Percentiles rank a stretch among this genome's conserved stretches.
Evolutionary conservation across 441 rosid species (phyloP).

Genomic region (Melastoma candidum): DNA sequence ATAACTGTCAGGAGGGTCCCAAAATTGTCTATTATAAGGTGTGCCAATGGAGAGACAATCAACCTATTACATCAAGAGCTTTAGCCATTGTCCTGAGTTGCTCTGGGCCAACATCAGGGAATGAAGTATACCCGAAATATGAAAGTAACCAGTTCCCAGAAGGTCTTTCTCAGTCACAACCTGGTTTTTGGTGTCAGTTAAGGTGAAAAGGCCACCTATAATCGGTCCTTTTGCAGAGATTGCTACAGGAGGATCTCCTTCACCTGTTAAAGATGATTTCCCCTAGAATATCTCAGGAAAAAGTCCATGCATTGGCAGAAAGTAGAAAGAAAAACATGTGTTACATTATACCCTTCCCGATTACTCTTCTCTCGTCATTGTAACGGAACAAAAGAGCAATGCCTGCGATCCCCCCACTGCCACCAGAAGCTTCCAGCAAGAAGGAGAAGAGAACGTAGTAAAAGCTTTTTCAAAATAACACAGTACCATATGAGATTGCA

Average conservation of each 20-base stretch:
- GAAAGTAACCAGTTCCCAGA: conserved; percentile 67
- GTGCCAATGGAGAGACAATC: conserved; percentile 12
- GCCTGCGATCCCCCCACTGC: conserved; percentile 48
- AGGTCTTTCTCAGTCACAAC: conserved; percentile 42
- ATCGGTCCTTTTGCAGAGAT: conserved; percentile 39
- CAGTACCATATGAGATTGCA: neutral
- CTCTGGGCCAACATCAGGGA: conserved; percentile 84
- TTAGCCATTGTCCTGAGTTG: conserved; percentile 35
- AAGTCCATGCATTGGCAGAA: neutral
- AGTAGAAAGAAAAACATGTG: neutral
- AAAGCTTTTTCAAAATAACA: too few relatives aligned
- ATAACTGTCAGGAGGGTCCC: conserved; percentile 14
- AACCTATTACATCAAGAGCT: conserved; percentile 42
- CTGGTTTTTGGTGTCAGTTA: conserved; percentile 42
- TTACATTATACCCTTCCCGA: conserved; percentile 36
- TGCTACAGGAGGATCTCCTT: conserved; percentile 7
- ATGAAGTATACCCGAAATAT: conserved; percentile 78
- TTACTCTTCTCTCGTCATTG: conserved; percentile 69
- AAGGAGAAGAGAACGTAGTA: neutral
- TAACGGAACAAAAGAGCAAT: conserved; percentile 39
- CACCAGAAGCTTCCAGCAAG: conserved; percentile 46
- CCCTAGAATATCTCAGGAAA: neutral
- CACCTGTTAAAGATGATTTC: conserved; percentile 18
- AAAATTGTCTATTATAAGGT: conserved; percentile 2
- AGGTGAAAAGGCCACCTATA: conserved; percentile 70